Evolutionary conservation across 495 filamentous ascomycete genomes (phyloP), one percentile per base, ranked within the genome.

Genomic region (Xylaria bambusicola): DNA sequence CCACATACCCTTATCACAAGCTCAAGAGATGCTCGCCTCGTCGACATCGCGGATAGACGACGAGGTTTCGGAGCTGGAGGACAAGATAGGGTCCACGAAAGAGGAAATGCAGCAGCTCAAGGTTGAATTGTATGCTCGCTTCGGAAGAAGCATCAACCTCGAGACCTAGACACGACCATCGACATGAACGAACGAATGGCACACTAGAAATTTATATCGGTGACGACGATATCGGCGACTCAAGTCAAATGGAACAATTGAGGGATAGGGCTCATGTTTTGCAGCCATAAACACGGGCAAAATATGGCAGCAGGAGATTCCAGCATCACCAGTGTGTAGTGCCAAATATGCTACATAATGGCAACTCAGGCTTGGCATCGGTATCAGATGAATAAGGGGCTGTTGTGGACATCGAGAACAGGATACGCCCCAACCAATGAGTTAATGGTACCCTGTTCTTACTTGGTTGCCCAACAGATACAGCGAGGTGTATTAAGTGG

Each of bases 141-240:
- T 98, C 76, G 93, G 93, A 10, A 83, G 87, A 64, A 94, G 90
- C 67, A 97, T 98, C 78, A 98, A 98, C 70, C 75, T 98, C 63
- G 93, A 98, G 73, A 90, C 88, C 64, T 97, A 78, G 84, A n/a
- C 4, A 50, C 18, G n/a, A 10, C 42, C 9, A 15, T 24, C 40
- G 23, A 40, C 41, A 10, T 36, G 44, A 24, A 31, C 31, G 13
- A 38, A 13, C 5, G 38, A n/a, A 20, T 29, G 2, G n/a, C n/a
- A n/a, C n/a, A n/a, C n/a, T n/a, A n/a, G n/a, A n/a, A n/a, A n/a
- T n/a, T n/a, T n/a, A n/a, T n/a, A n/a, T n/a, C n/a, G n/a, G n/a
- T n/a, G n/a, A n/a, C n/a, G n/a, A n/a, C n/a, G n/a, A n/a, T n/a
- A n/a, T 3, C 17, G 27, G 24, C 36, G 17, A 10, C 41, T n/a